A percentile compares a stretch with the other conserved stretches of the same genome.
Conservation (phyloP, 805 yeast genomes). For the Kodamaea jinghongensis region DNA sequence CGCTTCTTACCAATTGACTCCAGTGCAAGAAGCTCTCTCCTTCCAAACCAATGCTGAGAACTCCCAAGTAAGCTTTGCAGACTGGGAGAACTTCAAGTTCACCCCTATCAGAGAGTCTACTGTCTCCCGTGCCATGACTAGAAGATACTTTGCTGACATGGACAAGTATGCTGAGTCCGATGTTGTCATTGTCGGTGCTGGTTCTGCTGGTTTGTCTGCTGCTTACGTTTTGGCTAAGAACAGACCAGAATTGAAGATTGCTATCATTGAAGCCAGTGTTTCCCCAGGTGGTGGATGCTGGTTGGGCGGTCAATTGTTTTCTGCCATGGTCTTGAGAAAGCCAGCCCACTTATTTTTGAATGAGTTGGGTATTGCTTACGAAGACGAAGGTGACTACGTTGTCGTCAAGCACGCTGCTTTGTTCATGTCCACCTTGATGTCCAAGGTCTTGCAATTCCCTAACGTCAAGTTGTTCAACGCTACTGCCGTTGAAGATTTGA, state of each 20-base stretch:
- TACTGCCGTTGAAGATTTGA: constrained; percentile 76
- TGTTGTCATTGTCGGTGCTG: constrained; percentile 74
- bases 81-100: constrained; percentile 68
- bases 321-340: constrained; percentile 77
- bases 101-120: constrained; percentile 75
- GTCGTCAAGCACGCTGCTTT: constrained; percentile 80
- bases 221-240: constrained; percentile 72
- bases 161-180: constrained; percentile 75
- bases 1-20: constrained; percentile 12
- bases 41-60: constrained; percentile 20
- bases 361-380: constrained; percentile 62
- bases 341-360: constrained; percentile 71
- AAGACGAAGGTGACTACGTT: constrained; percentile 77
- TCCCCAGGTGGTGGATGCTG: constrained; percentile 81
- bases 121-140: constrained; percentile 78
- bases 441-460: constrained; percentile 68
- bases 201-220: constrained; percentile 72
- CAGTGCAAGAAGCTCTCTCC: constrained; percentile 5
- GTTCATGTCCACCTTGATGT: constrained; percentile 67
- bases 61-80: constrained; percentile 35
- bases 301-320: constrained; percentile 73
- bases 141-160: constrained; percentile 67
- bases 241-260: constrained; percentile 73
- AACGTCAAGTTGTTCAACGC: constrained; percentile 78
- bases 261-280: constrained; percentile 71